Evolutionary conservation across 345 rosid genomes (phyloP), one percentile per base, ranked within the genome.

Genomic region (Trapa bicornis): DNA sequence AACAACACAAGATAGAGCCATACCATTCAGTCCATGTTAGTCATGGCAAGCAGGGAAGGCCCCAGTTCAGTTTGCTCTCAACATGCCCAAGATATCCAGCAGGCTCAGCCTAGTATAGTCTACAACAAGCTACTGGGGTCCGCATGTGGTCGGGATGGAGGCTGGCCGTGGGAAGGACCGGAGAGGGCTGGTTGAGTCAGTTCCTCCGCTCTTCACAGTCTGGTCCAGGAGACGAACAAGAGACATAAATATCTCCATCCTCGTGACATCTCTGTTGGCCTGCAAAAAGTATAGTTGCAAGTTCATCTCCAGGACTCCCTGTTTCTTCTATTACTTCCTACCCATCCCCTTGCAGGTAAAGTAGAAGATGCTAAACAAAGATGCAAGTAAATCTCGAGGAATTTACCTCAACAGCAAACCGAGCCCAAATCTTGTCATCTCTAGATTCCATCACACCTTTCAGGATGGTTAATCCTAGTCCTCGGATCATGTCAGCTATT

Each of bases 241-340:
- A 9, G 91, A 87, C 92, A 86, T 79, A 57, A 95, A 91, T 73
- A 95, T 85, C 68, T 95, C 96, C 91, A 91, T 87, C 80, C 99
- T 85, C 29, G 96, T 87, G 29, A 91, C 85, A 53, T 95, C 99
- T 76, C 87, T 77, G 76, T 79, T 86, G 53, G 99, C 97, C 99
- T 95, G 84, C 37, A 66, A 48, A 36, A n/a, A 48, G 42, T 41
- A 37, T 2, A 60, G 12, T 0, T 41, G 16, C 41, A 32, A 62
- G 15, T 43, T 37, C 61, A 67, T 11, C 41, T 48, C 22, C 8
- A 41, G 29, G 64, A 58, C 45, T 12, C 9, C 63, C 38, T 11
- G 60, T n/a, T 7, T 22, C 4, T 54, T 29, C 22, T 54, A 1
- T 57, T 52, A 22, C 29, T 22, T 22, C 29, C 29, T 22, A 22